phyloP scores from a whole-genome alignment of 768 basidiomycete species.

The Panaeolus papilionaceus region DNA sequence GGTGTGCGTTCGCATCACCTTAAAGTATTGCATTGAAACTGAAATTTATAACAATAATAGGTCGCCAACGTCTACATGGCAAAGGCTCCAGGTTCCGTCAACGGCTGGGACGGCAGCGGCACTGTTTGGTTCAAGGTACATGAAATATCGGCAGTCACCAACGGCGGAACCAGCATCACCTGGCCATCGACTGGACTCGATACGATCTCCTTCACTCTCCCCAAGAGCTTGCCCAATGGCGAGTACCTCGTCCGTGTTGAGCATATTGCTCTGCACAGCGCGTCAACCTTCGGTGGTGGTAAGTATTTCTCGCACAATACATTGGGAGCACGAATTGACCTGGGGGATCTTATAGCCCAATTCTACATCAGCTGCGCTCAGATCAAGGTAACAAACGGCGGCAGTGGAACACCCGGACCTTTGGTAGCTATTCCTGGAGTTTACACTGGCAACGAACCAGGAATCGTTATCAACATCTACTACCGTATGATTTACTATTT shows the following conservation, averaged over 20 bases:
- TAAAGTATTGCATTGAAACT: too few species aligned
- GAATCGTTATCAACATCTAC: neutral
- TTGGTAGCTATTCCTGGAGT: constrained; percentile 18
- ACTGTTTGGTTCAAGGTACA: constrained; percentile 22
- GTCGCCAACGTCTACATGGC: constrained; percentile 27
- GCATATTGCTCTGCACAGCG: constrained; percentile 30
- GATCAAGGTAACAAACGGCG: constrained; percentile 26
- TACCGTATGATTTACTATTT: constrained; percentile 7
- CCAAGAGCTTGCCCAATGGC: constrained; percentile 24
- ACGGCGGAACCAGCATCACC: constrained; percentile 33
- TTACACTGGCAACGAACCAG: constrained; percentile 18
- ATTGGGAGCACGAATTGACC: constrained; percentile 20
- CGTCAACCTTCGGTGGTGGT: constrained; percentile 34
- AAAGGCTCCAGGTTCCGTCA: constrained; percentile 34
- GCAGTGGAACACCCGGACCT: constrained; percentile 18
- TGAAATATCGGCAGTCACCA: constrained; percentile 21
- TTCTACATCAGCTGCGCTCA: constrained; percentile 30
- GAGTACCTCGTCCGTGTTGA: constrained; percentile 30
- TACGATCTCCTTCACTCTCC: constrained; percentile 25
- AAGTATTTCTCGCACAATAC: neutral
- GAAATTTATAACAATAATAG: constrained; percentile 20
- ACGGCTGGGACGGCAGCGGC: constrained; percentile 22
- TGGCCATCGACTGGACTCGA: constrained; percentile 11
- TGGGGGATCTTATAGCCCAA: constrained; percentile 18
- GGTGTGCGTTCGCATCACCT: constrained; percentile 35